phyloP scores from a whole-genome alignment of 164 flowering plant genomes.

The Chimonanthus salicifolius region DNA sequence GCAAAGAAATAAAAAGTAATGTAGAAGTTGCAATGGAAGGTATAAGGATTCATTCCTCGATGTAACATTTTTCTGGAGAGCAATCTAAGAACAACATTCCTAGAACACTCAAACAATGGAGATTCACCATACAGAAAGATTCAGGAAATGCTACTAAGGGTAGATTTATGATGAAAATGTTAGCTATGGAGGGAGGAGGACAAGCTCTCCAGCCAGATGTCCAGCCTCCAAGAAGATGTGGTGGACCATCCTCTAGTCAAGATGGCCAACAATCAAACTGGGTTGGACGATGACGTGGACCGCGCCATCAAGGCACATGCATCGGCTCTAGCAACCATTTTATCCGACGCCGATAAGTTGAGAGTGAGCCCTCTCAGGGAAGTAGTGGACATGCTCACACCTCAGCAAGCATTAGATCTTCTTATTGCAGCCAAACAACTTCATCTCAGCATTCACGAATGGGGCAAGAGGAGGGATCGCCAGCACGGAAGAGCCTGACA shows the following conservation, averaged over 20 bases:
- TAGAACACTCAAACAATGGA: too few species aligned
- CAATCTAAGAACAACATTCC: too few species aligned
- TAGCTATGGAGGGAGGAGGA: constrained; percentile 29
- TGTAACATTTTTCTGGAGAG: too few species aligned
- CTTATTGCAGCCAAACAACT: constrained; percentile 65
- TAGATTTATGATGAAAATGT: too few species aligned
- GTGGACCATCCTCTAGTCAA: constrained; percentile 20
- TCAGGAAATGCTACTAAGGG: too few species aligned
- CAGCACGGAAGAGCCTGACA: background rate
- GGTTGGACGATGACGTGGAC: constrained; percentile 17
- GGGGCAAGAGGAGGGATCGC: constrained; percentile 34
- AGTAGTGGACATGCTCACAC: constrained; percentile 30
- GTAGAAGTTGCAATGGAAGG: too few species aligned
- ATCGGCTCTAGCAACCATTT: background rate
- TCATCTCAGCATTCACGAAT: constrained; percentile 51
- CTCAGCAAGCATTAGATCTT: constrained; percentile 50
- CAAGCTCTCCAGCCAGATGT: constrained; percentile 24
- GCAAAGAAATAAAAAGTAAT: background rate
- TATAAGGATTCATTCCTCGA: too few species aligned
- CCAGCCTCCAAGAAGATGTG: constrained; percentile 34
- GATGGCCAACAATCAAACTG: background rate
- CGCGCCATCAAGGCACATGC: constrained; percentile 19
- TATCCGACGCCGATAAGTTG: constrained; percentile 45
- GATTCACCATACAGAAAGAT: too few species aligned
- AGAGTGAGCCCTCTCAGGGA: constrained; percentile 41